Evolutionary conservation across 495 filamentous ascomycete genomes (phyloP).

Genomic region (Xylaria sp.): DNA sequence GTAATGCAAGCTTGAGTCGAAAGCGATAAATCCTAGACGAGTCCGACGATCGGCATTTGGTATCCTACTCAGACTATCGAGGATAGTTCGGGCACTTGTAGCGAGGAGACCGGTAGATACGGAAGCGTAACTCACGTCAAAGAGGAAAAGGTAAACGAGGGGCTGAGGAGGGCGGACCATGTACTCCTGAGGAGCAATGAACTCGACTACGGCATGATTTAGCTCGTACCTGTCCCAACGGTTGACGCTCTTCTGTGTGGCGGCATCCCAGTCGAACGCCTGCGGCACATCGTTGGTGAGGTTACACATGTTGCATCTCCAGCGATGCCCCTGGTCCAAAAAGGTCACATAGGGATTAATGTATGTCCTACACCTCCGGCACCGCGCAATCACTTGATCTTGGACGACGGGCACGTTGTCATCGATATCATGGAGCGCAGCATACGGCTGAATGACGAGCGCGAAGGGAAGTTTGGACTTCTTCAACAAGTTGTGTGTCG

Average conservation of each 20-base stretch:
- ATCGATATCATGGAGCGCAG: constrained; percentile 87
- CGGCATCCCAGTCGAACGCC: constrained; percentile 97
- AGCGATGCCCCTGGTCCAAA: constrained; percentile 94
- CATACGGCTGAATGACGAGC: constrained; percentile 94
- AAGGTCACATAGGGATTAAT: constrained; percentile 98
- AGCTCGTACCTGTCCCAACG: constrained; percentile 88
- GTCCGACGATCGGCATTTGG: constrained; percentile 95
- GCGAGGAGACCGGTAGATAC: constrained; percentile 94
- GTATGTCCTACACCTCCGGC: constrained; percentile 92
- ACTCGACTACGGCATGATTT: constrained; percentile 94
- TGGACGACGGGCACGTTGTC: constrained; percentile 90
- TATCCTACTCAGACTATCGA: constrained; percentile 95
- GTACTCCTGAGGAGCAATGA: constrained; percentile 97
- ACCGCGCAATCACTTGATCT: constrained; percentile 96
- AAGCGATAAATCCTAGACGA: constrained; percentile 91
- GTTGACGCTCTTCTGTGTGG: constrained; percentile 86
- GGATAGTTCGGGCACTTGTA: constrained; percentile 89
- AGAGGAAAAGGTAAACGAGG: constrained; percentile 95
- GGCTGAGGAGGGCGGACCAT: constrained; percentile 98
- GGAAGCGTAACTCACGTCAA: constrained; percentile 93
- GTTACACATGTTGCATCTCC: constrained; percentile 99
- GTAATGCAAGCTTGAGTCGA: constrained; percentile 94
- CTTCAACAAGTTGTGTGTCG: constrained; percentile 88
- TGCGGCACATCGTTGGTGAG: constrained; percentile 98
- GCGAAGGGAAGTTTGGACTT: constrained; percentile 96